phyloP scores from a whole-genome alignment of 2,329 filamentous ascomycete species.

The Tolypocladium cylindrosporum region DNA sequence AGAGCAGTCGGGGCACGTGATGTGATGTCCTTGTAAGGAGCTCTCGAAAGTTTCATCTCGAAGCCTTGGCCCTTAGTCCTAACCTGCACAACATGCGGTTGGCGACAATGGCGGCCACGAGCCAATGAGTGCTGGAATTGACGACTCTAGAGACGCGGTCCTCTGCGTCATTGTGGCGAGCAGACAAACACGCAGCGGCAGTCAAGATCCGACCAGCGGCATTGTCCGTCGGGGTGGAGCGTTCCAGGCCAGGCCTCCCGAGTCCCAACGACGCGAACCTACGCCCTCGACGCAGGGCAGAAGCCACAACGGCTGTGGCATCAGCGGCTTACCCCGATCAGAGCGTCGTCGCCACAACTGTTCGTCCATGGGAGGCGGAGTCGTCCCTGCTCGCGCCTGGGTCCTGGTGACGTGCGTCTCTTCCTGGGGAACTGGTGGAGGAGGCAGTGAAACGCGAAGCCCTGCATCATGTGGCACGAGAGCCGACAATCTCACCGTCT shows the following conservation, averaged over 20 bases:
- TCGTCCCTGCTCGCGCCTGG: background rate
- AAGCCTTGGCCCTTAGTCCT: background rate
- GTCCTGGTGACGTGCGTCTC: background rate
- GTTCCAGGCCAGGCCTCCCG: background rate
- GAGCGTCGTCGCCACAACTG: background rate
- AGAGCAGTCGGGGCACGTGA: background rate
- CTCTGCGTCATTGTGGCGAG: background rate
- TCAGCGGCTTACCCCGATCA: background rate
- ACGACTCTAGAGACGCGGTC: background rate
- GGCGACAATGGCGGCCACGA: constrained; percentile 1
- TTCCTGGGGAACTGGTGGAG: background rate
- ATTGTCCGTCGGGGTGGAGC: background rate
- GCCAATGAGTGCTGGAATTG: background rate
- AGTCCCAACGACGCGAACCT: background rate
- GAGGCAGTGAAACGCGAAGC: background rate
- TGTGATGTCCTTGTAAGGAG: background rate
- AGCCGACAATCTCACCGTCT: background rate
- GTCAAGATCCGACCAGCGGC: background rate
- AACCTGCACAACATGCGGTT: background rate
- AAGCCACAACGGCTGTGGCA: background rate
- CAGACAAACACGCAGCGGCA: background rate
- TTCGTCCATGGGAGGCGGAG: background rate
- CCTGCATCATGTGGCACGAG: background rate
- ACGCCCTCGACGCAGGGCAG: background rate
- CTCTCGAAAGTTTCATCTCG: background rate